Base-by-base conservation (phyloP, 2,329 filamentous ascomycete genomes). In the Diplodia sapinea region DNA sequence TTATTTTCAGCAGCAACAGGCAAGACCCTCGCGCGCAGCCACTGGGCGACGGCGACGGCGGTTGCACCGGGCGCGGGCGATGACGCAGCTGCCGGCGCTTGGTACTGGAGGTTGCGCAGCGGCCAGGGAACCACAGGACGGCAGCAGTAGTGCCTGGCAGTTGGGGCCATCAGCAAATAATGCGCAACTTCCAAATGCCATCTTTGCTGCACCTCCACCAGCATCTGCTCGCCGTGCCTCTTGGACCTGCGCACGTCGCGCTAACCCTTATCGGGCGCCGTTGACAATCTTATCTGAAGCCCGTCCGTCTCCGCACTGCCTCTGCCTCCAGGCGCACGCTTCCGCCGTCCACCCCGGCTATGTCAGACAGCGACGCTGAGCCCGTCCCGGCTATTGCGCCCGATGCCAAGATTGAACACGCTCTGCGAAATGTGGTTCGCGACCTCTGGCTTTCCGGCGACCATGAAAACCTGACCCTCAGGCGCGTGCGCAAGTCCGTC, bases 391-490 rank as follows among this genome's bases (percentile, higher is more conserved):
- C 59, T 12, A 20, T 63, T 15, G 80, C 77, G 11, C 74, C 78
- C 13, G 77, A 82, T 63, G 71, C 71, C 4, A 70, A 72, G 9
- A 78, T 85, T 64, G 75, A 81, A 52, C 70, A 73, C 59, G 78
- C 77, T 31, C 73, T 85, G 13, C 78, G 77, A 67, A 73, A 79
- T 68, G 75, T 79, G 33, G 81, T 84, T 47, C 74, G 77, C 55
- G 71, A 76, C 3, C 74, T 80, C 13, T 74, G 81, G 73, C 79
- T 79, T 64, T 71, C 73, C 2, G 78, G 77, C 66, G 77, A 85
- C 23, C 74, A 77, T 38, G 82, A 86, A 6, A 82, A 86, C 62
- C 75, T 88, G 69, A 88, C 87, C 0, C 80, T 88, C 64, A 88
- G 87, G 70, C 80, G 81, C 66, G 83, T 88, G 62, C 84, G 87